A percentile compares a stretch with the other conserved stretches of the same genome.
These are phyloP conservation scores for Bauhinia variegata DNA, from an alignment of 306 rosid species.

Conservation along the genomic window DNA sequence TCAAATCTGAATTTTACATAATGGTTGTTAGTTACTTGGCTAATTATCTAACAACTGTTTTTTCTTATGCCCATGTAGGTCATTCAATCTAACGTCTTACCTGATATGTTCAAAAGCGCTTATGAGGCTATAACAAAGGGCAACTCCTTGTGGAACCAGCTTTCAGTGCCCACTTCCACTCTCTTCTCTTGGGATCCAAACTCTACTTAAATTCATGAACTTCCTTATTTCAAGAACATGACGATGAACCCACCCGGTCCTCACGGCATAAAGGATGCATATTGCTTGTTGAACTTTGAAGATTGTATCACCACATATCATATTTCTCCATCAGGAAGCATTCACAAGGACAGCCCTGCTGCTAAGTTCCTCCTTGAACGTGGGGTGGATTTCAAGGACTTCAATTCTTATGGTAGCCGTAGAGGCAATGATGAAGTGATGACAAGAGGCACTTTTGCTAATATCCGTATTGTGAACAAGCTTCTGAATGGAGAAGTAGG, in stretches of 20 bases:
- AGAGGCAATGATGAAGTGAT: conserved; percentile 53
- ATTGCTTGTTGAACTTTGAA: conserved; percentile 51
- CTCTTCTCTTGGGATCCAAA: conserved; percentile 48
- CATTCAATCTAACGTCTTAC: conserved; percentile 45
- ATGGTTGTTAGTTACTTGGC: too few relatives aligned
- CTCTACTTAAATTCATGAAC: conserved; percentile 52
- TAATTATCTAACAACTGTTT: neutral
- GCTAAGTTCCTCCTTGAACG: conserved; percentile 45
- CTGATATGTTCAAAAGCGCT: conserved; percentile 49
- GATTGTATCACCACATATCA: conserved; percentile 58
- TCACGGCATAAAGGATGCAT: conserved; percentile 42
- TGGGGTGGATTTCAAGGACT: conserved; percentile 44
- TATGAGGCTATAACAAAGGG: conserved; percentile 47
- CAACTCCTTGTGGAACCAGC: conserved; percentile 45
- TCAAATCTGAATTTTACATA: too few relatives aligned
- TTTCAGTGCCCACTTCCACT: conserved; percentile 40
- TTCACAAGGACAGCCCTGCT: conserved; percentile 51
- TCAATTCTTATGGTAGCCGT: conserved; percentile 50
- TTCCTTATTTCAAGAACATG: conserved; percentile 49
- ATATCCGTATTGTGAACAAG: conserved; percentile 45
- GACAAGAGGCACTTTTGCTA: conserved; percentile 46
- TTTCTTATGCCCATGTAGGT: conserved; percentile 26
- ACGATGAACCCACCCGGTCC: conserved; percentile 43
- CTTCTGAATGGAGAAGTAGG: conserved; percentile 47
- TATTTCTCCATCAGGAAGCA: conserved; percentile 49